Conservation (phyloP, 805 yeast genomes). For the Diddensiella caesifluorescens region DNA sequence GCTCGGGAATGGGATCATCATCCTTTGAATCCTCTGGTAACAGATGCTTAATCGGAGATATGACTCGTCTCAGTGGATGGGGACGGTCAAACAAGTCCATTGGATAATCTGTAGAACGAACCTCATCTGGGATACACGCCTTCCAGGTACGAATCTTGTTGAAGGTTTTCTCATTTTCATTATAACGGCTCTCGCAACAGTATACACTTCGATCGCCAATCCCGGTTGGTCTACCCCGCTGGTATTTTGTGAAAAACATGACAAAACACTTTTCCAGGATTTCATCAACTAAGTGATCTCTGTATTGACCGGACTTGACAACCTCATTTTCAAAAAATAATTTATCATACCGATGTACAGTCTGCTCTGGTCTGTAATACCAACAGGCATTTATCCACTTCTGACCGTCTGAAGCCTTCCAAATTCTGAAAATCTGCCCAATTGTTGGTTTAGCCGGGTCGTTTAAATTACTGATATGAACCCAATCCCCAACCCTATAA, state of each 20-base stretch:
- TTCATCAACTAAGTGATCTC: constrained; percentile 87
- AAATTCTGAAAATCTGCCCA: constrained; percentile 87
- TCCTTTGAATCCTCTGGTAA: constrained; percentile 70
- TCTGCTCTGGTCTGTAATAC: constrained; percentile 97
- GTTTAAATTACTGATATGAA: constrained; percentile 77
- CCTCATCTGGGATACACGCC: constrained; percentile 96
- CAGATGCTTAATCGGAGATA: constrained; percentile 77
- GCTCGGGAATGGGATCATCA: constrained; percentile 74
- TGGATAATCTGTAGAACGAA: constrained; percentile 54
- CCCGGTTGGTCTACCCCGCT: constrained; percentile 86
- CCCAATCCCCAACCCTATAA: constrained; percentile 93
- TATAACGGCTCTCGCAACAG: constrained; percentile 91
- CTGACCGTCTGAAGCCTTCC: constrained; percentile 76
- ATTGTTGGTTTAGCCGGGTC: constrained; percentile 87
- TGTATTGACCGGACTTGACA: constrained; percentile 91
- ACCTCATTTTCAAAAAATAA: constrained; percentile 91
- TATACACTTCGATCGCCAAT: constrained; percentile 66
- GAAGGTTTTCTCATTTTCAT: constrained; percentile 83
- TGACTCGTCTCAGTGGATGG: constrained; percentile 64
- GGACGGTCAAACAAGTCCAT: constrained; percentile 66
- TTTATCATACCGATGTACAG: constrained; percentile 88
- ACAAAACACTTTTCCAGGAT: constrained; percentile 92
- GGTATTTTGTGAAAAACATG: constrained; percentile 87
- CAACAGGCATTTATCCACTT: constrained; percentile 92
- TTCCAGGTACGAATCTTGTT: constrained; percentile 97